Evolutionary conservation across 768 basidiomycete species (phyloP).

Genomic region (Tricholoma bakamatsutake): DNA sequence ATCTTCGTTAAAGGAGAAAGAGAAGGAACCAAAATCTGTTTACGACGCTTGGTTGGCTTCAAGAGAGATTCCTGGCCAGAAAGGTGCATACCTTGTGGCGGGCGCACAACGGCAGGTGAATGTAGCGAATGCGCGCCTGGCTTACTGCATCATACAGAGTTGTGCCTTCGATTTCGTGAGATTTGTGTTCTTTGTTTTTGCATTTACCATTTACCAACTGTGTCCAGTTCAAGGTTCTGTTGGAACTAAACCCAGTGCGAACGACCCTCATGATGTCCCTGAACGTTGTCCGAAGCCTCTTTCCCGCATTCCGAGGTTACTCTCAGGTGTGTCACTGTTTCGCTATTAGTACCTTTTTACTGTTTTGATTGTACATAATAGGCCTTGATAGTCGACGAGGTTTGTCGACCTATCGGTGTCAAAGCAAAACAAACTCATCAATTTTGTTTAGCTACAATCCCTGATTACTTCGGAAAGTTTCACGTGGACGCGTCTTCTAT

Average conservation of each 20-base stretch:
- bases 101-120: constrained; percentile 68
- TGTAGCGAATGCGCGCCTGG: constrained; percentile 49
- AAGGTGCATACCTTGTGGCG: constrained; percentile 45
- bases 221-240: constrained; percentile 35
- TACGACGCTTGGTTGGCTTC: constrained; percentile 59
- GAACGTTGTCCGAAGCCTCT: constrained; percentile 66
- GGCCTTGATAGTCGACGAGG: constrained; percentile 82
- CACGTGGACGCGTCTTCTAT: constrained; percentile 59
- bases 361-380: constrained; percentile 17
- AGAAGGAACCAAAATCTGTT: constrained; percentile 23
- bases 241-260: constrained; percentile 57
- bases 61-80: constrained; percentile 41
- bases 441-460: constrained; percentile 51
- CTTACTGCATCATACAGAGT: constrained; percentile 43
- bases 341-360: constrained; percentile 13
- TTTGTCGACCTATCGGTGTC: constrained; percentile 25
- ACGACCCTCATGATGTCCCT: constrained; percentile 66
- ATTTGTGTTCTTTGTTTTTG: constrained; percentile 4
- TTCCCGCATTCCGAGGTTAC: constrained; percentile 81
- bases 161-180: constrained; percentile 53
- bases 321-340: constrained; percentile 48
- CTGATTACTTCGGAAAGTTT: constrained; percentile 67
- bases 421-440: constrained; percentile 12
- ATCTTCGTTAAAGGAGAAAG: constrained; percentile 8
- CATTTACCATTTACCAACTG: constrained; percentile 8